Evolutionary conservation across 495 filamentous ascomycete genomes (phyloP).

Genomic region (Aspergillus conjunctus): DNA sequence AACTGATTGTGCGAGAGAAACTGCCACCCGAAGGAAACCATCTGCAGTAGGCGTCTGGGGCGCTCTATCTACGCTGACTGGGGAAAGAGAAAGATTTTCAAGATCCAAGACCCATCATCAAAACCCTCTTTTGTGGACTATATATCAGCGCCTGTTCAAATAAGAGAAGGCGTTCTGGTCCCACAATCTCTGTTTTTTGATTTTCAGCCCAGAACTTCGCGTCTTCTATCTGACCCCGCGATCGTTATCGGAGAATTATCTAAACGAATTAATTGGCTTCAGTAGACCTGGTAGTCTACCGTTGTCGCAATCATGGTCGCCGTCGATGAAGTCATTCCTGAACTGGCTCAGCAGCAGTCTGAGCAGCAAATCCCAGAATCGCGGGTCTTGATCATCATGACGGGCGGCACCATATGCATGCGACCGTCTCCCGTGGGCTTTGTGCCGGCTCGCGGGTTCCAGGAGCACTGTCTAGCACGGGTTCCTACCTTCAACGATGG

Average conservation of each 20-base stretch:
- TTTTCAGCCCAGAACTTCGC: no score
- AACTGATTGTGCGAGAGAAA: neutral
- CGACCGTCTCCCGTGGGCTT: conserved; percentile 65
- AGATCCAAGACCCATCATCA: neutral
- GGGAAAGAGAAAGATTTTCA: conserved; percentile 1
- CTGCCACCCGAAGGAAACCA: neutral
- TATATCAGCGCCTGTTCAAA: neutral
- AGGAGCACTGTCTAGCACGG: conserved; percentile 79
- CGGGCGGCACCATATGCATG: conserved; percentile 98
- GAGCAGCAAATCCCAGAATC: conserved; percentile 59
- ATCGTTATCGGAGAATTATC: conserved; percentile 2
- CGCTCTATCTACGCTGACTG: conserved; percentile 2
- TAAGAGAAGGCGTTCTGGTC: neutral
- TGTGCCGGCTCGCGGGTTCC: conserved; percentile 76
- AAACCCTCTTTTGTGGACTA: neutral
- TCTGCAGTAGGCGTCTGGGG: neutral
- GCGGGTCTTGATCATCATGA: conserved; percentile 86
- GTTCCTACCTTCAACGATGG: conserved; percentile 89
- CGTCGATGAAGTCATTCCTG: conserved; percentile 27
- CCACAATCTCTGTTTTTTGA: neutral
- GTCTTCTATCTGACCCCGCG: neutral
- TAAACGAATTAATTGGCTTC: neutral
- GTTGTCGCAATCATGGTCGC: conserved; percentile 30
- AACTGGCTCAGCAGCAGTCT: conserved; percentile 27
- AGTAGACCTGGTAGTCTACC: neutral